phyloP scores from a whole-genome alignment of 2,329 filamentous ascomycete genomes.

The Verticillium longisporum region DNA sequence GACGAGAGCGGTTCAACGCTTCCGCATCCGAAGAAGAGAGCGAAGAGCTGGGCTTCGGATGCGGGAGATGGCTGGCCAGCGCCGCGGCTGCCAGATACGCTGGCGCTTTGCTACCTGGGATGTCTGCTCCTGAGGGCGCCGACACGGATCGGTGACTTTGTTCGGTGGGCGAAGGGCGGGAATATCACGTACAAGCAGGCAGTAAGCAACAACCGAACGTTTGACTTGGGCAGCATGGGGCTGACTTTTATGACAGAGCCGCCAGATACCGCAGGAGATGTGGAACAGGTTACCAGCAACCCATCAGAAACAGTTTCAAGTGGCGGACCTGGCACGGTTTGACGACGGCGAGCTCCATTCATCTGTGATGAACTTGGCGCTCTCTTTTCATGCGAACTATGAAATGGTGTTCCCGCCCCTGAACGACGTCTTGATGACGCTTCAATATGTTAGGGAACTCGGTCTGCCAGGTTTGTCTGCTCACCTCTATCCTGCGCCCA shows the following conservation, averaged over 20 bases:
- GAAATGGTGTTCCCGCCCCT: constrained; percentile 65
- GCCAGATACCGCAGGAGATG: constrained; percentile 57
- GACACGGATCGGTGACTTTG: constrained; percentile 66
- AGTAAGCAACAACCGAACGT: constrained; percentile 25
- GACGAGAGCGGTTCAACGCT: constrained; percentile 12
- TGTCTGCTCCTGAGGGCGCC: constrained; percentile 70
- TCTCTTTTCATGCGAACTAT: constrained; percentile 61
- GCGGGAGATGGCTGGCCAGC: constrained; percentile 42
- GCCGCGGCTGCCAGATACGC: constrained; percentile 66
- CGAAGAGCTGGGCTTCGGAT: constrained; percentile 36
- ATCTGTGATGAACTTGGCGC: constrained; percentile 52
- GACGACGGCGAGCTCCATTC: constrained; percentile 55
- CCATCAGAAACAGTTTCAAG: constrained; percentile 55
- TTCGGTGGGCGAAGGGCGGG: constrained; percentile 58
- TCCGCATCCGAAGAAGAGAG: constrained; percentile 20
- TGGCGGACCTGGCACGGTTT: constrained; percentile 31
- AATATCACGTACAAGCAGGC: constrained; percentile 68
- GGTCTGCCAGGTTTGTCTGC: constrained; percentile 60
- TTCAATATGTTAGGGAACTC: constrained; percentile 64
- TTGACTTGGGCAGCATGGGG: not conserved
- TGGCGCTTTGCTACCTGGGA: constrained; percentile 75
- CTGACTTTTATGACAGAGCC: constrained; percentile 30
- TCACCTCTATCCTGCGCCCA: not conserved
- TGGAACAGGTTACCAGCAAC: constrained; percentile 54
- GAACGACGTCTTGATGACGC: constrained; percentile 62